Evolutionary conservation across 208 protist genomes (phyloP).

Genomic region (Tritrichomonas foetus): DNA sequence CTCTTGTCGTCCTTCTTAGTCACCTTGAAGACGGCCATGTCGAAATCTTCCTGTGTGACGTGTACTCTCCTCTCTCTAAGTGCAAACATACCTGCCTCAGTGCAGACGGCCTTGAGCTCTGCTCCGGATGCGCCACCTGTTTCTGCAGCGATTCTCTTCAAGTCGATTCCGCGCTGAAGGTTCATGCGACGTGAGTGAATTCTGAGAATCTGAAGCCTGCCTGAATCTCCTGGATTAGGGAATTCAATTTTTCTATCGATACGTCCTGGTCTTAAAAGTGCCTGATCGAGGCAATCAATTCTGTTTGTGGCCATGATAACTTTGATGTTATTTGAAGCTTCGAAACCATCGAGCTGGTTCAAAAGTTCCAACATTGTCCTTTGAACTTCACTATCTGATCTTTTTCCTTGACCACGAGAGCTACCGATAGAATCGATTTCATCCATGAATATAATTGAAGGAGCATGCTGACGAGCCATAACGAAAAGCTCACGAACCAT

Average conservation of each 20-base stretch:
- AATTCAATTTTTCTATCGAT: constrained; percentile 80
- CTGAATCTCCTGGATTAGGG: constrained; percentile 60
- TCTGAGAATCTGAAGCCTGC: constrained; percentile 92
- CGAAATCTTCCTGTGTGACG: constrained; percentile 99
- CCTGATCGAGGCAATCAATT: constrained; percentile 98
- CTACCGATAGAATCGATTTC: constrained; percentile 99
- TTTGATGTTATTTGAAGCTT: constrained; percentile 97
- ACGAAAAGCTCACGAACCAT: constrained; percentile 99
- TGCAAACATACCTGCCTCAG: constrained; percentile 95
- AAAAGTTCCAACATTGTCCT: constrained; percentile 99
- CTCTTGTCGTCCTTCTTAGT: constrained; percentile 33
- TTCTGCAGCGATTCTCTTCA: constrained; percentile 80
- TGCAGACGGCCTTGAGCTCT: constrained; percentile 83
- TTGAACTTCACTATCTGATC: constrained; percentile 90
- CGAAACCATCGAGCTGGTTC: constrained; percentile 99
- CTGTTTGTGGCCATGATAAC: constrained; percentile 96
- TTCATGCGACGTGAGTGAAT: constrained; percentile 99
- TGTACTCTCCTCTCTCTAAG: constrained; percentile 95
- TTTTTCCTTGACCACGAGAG: constrained; percentile 45
- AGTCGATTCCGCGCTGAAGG: constrained; percentile 93
- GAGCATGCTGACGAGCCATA: constrained; percentile 95
- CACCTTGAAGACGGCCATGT: constrained; percentile 97
- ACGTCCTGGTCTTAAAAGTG: constrained; percentile 94
- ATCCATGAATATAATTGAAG: constrained; percentile 99
- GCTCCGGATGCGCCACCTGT: constrained; percentile 92